Conservation (phyloP, 371 early-diverging fungal species). For the Mucor lusitanicus region DNA sequence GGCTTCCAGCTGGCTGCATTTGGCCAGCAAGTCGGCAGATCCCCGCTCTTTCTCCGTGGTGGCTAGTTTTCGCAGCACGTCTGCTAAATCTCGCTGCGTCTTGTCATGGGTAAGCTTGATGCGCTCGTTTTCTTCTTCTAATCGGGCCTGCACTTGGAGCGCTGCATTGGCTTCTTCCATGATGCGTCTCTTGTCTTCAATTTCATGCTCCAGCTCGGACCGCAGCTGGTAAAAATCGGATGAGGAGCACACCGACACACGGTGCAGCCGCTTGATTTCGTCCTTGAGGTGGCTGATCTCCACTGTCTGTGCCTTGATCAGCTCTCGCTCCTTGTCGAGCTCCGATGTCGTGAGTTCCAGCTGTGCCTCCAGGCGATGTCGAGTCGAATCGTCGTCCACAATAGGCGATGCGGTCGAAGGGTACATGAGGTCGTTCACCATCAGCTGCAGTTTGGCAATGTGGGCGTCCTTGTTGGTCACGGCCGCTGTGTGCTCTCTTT, state of each 20-base stretch:
- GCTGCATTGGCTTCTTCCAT: slow-evolving; percentile 37
- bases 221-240: slow-evolving; percentile 25
- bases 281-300: slow-evolving; percentile 36
- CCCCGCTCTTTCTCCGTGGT: neutral
- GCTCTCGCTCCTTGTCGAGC: slow-evolving; percentile 38
- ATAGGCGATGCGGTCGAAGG: neutral
- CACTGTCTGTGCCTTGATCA: slow-evolving; percentile 24
- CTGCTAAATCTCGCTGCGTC: slow-evolving; percentile 34
- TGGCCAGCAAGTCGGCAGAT: neutral
- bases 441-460: slow-evolving; percentile 14
- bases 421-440: slow-evolving; percentile 1
- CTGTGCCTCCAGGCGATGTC: slow-evolving; percentile 46
- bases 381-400: slow-evolving; percentile 1
- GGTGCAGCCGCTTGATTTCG: slow-evolving; percentile 37
- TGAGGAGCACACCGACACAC: neutral
- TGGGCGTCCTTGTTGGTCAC: slow-evolving; percentile 19
- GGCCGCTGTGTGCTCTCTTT: slow-evolving; percentile 14
- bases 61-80: slow-evolving; percentile 21
- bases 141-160: slow-evolving; percentile 22
- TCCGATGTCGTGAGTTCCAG: slow-evolving; percentile 41
- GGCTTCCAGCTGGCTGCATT: neutral
- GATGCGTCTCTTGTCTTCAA: slow-evolving; percentile 29
- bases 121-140: slow-evolving; percentile 39
- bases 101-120: slow-evolving; percentile 32
- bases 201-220: slow-evolving; percentile 26